Percentiles rank a stretch among this genome's conserved stretches.
Conservation (phyloP, 2,329 filamentous ascomycete species). For the Akanthomyces lecanii region DNA sequence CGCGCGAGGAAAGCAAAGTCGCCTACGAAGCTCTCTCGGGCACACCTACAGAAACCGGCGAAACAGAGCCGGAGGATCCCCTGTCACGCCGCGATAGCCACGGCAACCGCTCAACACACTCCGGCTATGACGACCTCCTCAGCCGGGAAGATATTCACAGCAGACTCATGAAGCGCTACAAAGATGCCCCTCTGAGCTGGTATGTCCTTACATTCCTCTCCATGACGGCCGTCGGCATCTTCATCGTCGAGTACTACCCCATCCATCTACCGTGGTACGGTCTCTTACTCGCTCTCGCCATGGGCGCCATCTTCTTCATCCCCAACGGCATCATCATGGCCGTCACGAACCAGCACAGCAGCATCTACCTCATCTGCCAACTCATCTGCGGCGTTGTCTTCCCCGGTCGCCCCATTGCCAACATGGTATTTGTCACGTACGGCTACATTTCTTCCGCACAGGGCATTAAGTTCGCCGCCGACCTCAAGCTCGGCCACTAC, state of each 20-base stretch:
- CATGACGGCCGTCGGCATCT: conserved; percentile 76
- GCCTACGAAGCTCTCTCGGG: conserved; percentile 50
- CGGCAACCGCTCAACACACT: conserved; percentile 29
- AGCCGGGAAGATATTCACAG: conserved; percentile 78
- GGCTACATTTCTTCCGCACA: conserved; percentile 86
- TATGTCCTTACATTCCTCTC: conserved; percentile 70
- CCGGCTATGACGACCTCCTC: conserved; percentile 52
- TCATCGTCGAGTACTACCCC: conserved; percentile 80
- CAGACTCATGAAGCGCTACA: conserved; percentile 76
- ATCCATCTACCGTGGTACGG: conserved; percentile 85
- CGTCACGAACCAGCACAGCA: conserved; percentile 84
- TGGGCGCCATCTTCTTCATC: conserved; percentile 79
- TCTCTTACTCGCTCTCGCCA: conserved; percentile 69
- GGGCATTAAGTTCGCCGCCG: conserved; percentile 82
- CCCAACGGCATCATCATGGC: conserved; percentile 92
- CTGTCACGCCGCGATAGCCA: conserved; percentile 21
- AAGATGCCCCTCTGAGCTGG: conserved; percentile 77
- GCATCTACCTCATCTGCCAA: conserved; percentile 82
- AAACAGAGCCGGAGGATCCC: conserved; percentile 8
- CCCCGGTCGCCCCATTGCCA: conserved; percentile 79
- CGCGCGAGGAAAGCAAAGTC: conserved; percentile 45
- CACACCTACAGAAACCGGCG: conserved; percentile 22
- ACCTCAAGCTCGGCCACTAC: conserved; percentile 83
- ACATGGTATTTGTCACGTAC: conserved; percentile 92
- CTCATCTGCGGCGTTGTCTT: conserved; percentile 78